These are phyloP conservation scores for Xenoacremonium recifei DNA, from an alignment of 2,329 filamentous ascomycete genomes.

Conservation along the genomic window DNA sequence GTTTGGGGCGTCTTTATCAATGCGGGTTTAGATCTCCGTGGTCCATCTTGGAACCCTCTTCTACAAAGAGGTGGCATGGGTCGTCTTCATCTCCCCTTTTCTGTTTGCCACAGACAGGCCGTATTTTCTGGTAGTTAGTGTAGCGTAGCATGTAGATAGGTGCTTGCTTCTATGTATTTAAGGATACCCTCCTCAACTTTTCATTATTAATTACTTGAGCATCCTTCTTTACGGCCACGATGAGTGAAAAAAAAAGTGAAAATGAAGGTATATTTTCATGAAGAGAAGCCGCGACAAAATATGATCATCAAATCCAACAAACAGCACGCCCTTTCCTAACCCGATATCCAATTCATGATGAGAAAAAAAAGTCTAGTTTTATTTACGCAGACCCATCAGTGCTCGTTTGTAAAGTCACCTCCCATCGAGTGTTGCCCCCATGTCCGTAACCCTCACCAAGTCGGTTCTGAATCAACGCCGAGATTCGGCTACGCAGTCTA, in stretches of 20 bases:
- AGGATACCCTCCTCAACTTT: slow-evolving; percentile 32
- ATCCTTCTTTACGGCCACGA: too few species aligned
- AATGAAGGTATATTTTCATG: too few species aligned
- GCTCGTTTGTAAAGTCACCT: slow-evolving; percentile 82
- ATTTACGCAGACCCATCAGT: slow-evolving; percentile 24
- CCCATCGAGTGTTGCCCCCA: slow-evolving; percentile 80
- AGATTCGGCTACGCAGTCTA: slow-evolving; percentile 73
- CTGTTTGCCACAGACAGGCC: too few species aligned
- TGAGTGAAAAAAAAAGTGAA: too few species aligned
- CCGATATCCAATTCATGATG: too few species aligned
- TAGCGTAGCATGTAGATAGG: slow-evolving; percentile 17
- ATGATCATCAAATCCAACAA: too few species aligned
- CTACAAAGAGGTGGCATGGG: slow-evolving; percentile 3
- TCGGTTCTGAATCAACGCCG: slow-evolving; percentile 77
- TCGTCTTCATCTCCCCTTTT: slow-evolving; percentile 5
- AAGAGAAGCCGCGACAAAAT: too few species aligned
- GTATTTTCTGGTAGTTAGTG: too few species aligned
- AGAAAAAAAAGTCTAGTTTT: too few species aligned
- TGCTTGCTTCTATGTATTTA: slow-evolving; percentile 17
- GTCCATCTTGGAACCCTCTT: too few species aligned
- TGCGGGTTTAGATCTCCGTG: slow-evolving; percentile 21
- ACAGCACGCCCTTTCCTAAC: too few species aligned
- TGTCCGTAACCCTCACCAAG: slow-evolving; percentile 85
- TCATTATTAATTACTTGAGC: too few species aligned
- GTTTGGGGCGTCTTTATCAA: slow-evolving; percentile 27